Evolutionary conservation across 1,284 basidiomycete genomes (phyloP), one percentile per base, ranked within the genome.

Genomic region (Papiliotrema laurentii): DNA sequence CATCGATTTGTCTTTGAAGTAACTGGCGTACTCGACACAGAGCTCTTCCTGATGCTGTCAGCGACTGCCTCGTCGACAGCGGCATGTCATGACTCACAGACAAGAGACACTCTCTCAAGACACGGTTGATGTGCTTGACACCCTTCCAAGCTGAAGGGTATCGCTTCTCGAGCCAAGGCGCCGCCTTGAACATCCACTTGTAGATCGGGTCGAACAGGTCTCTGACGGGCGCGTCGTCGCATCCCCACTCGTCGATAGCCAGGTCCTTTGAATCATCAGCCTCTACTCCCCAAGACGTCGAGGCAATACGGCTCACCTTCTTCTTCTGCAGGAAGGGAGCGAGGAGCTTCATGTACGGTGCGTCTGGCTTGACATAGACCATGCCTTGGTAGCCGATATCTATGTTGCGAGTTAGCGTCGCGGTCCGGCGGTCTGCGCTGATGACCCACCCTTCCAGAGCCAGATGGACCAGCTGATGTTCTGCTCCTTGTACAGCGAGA

Each of bases 311-410:
- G n/a, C n/a, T n/a, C 30, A 58, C 56, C 58, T 63, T 63, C 38
- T 59, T 57, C 42, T 54, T 53, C 37, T 56, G 47, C 13, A 54
- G 37, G 37, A 55, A 55, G 14, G 58, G 54, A 49, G 54, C 48
- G 26, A 67, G 44, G 10, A 67, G 48, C 43, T 58, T 55, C 50
- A 61, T 47, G 37, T 87, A 89, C 0, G 83, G 76, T n/a, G 85
- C 85, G 14, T 81, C 77, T 37, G 75, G 78, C 18, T 80, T 80
- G 51, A 84, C 79, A 61, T 86, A 80, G 22, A 86, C 57, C 85
- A 89, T 87, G 35, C 87, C 75, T 67, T 88, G 86, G 76, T 85
- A 88, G 2, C 87, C 86, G 51, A 88, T 86, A 66, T 89, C 72
- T 61, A 61, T 61, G 3, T 22, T 16, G 14, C 7, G 19, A 18